These are phyloP conservation scores for Phoma herbarum DNA, from an alignment of 2,329 filamentous ascomycete species.

Conservation along the genomic window DNA sequence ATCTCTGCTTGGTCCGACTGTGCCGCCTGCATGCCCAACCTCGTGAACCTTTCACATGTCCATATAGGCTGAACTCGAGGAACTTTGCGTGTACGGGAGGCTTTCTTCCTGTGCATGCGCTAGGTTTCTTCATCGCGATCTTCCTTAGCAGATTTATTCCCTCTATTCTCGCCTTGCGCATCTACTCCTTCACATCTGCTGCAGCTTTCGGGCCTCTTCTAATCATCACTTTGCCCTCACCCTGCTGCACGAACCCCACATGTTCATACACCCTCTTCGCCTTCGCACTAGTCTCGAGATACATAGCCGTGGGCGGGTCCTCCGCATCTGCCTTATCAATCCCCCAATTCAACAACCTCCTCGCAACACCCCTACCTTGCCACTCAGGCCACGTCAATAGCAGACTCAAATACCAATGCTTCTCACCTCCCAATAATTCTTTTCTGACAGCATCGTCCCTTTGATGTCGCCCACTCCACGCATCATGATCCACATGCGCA, in stretches of 20 bases:
- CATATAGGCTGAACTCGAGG: background rate
- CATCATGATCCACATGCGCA: slow-evolving; percentile 23
- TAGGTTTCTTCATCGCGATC: slow-evolving; percentile 6
- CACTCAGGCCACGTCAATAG: slow-evolving; percentile 42
- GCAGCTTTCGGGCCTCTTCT: slow-evolving; percentile 12
- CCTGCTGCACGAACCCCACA: slow-evolving; percentile 38
- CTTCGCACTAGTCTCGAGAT: slow-evolving; percentile 38
- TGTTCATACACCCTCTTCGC: slow-evolving; percentile 44
- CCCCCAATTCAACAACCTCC: slow-evolving; percentile 41
- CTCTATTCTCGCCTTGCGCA: slow-evolving; percentile 2
- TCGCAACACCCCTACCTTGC: slow-evolving; percentile 42
- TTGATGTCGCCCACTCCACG: slow-evolving; percentile 33
- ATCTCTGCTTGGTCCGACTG: background rate
- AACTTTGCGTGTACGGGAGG: background rate
- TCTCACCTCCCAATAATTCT: slow-evolving; percentile 28
- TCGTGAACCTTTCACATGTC: background rate
- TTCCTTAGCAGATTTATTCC: slow-evolving; percentile 9
- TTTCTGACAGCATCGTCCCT: slow-evolving; percentile 31
- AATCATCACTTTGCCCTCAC: background rate
- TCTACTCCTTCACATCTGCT: slow-evolving; percentile 12
- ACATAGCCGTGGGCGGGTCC: slow-evolving; percentile 37
- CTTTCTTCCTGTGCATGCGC: background rate
- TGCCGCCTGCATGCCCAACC: background rate
- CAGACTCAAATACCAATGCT: slow-evolving; percentile 46
- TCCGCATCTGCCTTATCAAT: slow-evolving; percentile 42